Evolutionary conservation across 1,284 basidiomycete species (phyloP), one percentile per base, ranked within the genome.

Genomic region (Tilletia walkeri): DNA sequence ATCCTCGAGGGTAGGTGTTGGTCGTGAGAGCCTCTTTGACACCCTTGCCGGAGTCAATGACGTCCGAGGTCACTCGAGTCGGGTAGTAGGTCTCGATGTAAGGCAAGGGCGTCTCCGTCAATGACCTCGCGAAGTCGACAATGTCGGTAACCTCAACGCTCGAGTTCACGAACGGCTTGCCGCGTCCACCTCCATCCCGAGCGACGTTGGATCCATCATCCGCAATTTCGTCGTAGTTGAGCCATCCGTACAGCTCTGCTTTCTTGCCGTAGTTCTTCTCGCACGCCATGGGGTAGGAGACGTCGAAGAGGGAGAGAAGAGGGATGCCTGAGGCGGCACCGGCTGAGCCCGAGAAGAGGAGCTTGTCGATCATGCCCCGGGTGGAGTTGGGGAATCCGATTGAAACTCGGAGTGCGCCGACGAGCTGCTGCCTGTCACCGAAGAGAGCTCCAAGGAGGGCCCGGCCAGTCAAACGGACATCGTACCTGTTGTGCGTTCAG

Each of bases 21-120:
- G 12, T 56, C 54, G 54, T 56, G 24, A 56, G 41, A 7, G 68
- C 68, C 10, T 69, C 45, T 5, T 16, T n/a, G 14, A 50, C 47
- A 39, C 68, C 68, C 12, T 53, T 47, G 5, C 18, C 36, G 20
- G 30, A 16, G 39, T 63, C 56, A 24, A 67, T 18, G 61, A n/a
- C 30, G 41, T 69, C 68, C 4, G 56, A 41, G 4, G 68, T 69
- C 10, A 56, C 53, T 12, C 68, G 50, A 16, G 66, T 67, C 9
- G 68, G 48, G 66, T 69, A 69, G 68, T 69, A 69, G 36, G 56
- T 53, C 68, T 69, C 68, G 14, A 56, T 69, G 61, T 38, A 69
- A n/a, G 45, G 30, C 6, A 69, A 16, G 18, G 68, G 68, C 10
- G 50, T n/a, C 30, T 67, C 68, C 20, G 68, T 24, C n/a, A 69